Base-by-base conservation (phyloP, 306 rosid species). In the Dicorynia guianensis region DNA sequence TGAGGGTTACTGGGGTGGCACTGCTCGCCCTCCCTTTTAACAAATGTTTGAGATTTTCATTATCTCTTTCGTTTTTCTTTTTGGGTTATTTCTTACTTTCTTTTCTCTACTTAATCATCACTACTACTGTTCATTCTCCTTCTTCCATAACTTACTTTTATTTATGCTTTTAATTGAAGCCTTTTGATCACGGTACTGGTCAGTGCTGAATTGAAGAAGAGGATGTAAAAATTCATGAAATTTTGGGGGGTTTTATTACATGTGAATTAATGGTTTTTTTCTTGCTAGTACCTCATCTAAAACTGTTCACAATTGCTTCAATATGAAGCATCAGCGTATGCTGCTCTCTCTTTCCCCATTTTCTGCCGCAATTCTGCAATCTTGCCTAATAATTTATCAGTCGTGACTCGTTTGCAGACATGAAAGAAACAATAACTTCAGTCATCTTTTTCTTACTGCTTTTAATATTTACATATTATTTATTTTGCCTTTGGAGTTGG, bases 1-100 rank as follows among this genome's bases (percentile, higher is more conserved):
- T 42, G 97, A 90, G 11, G 95, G 88, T 20, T 92, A 84, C 53
- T 95, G 98, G 98, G 84, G 86, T 72, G 88, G 87, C 25, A 70
- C 79, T 44, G 88, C 79, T 76, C 93, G 96, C 46, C 89, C 98
- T 47, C 87, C 97, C 15, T 95, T 87, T 73, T 91, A 80, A 87
- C 74, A 70, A 50, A 39, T 4, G 67, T 19, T 11, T 34, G 35
- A 77, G 71, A 79, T 79, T 79, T 48, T 36, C 25, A 13, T 80
- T 36, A 69, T 80, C 81, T 74, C 53, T 80, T 14, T 65, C 11
- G 17, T 2, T 69, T 52, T 71, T 65, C 53, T 36, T 64, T 57
- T 54, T 44, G 30, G 30, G 43, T 49, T 49, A 30, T 49, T 62
- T 52, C 4, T 11, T 7, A 42, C 3, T 25, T 34, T 19, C 53